Evolutionary conservation across 129 eudicot genomes (phyloP).

Genomic region (Pittosporum tobira): DNA sequence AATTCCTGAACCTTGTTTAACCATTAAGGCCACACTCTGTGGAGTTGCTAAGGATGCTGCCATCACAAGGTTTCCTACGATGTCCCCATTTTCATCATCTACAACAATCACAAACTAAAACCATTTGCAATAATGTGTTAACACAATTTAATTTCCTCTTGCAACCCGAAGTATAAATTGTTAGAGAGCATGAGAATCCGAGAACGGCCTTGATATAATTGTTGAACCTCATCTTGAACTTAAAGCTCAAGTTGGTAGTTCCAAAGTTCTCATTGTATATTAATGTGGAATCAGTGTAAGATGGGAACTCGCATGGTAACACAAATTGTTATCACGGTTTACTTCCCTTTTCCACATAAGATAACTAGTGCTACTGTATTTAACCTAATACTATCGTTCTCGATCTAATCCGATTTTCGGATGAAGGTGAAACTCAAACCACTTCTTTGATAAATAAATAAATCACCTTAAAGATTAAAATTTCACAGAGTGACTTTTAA

Average conservation of each 20-base stretch:
- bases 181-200: too few relatives aligned
- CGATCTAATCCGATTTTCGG: too few relatives aligned
- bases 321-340: too few relatives aligned
- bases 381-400: background rate
- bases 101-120: conserved; percentile 77
- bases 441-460: too few relatives aligned
- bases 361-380: background rate
- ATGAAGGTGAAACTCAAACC: too few relatives aligned
- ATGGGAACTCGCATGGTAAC: too few relatives aligned
- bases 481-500: background rate
- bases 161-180: too few relatives aligned
- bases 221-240: too few relatives aligned
- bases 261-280: too few relatives aligned
- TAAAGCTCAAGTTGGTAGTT: background rate
- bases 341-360: too few relatives aligned
- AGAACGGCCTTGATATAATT: too few relatives aligned
- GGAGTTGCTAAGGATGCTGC: conserved; percentile 52
- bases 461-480: background rate
- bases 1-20: conserved; percentile 81
- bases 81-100: conserved; percentile 47
- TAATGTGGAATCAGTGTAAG: too few relatives aligned
- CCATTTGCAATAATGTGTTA: conserved; percentile 16
- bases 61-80: conserved; percentile 79
- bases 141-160: background rate
- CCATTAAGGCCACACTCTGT: conserved; percentile 50